Evolutionary conservation across 2,329 filamentous ascomycete genomes (phyloP).

Genomic region (Lecanicillium sp.): DNA sequence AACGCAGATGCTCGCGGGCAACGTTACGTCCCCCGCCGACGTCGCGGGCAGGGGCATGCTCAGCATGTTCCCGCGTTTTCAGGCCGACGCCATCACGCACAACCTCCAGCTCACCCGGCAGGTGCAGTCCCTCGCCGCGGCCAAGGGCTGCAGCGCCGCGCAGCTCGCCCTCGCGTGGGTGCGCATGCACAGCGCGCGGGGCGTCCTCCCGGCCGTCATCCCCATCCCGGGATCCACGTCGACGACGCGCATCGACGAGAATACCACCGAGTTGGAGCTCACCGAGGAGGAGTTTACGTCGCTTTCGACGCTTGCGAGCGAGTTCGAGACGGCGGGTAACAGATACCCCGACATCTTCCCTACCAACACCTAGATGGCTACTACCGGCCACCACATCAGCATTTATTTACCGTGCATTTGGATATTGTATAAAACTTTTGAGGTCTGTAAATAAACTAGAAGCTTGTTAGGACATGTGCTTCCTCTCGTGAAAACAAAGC

Average conservation of each 20-base stretch:
- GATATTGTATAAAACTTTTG: conserved; percentile 16
- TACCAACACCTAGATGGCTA: conserved; percentile 32
- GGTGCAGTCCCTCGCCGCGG: conserved; percentile 50
- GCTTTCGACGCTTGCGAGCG: conserved; percentile 42
- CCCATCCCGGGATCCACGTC: conserved; percentile 62
- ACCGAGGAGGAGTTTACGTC: conserved; percentile 41
- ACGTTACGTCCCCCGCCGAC: conserved; percentile 21
- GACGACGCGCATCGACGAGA: conserved; percentile 54
- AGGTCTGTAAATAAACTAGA: too few relatives aligned
- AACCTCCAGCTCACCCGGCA: conserved; percentile 58
- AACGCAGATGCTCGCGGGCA: conserved; percentile 25
- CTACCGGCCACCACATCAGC: too few relatives aligned
- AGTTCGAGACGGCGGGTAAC: conserved; percentile 41
- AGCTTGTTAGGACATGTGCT: too few relatives aligned
- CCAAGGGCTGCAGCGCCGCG: conserved; percentile 54
- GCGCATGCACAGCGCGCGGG: conserved; percentile 39
- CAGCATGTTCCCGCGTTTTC: conserved; percentile 50
- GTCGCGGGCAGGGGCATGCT: conserved; percentile 20
- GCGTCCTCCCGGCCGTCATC: conserved; percentile 52
- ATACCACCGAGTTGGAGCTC: conserved; percentile 43
- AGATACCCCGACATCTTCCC: conserved; percentile 40
- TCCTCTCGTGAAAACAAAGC: too few relatives aligned
- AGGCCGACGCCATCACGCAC: conserved; percentile 53
- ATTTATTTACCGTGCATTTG: neutral
- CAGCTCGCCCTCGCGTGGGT: conserved; percentile 66